Conservation (phyloP, 192 early-diverging fungal species). For the Entomortierella chlamydospora region DNA sequence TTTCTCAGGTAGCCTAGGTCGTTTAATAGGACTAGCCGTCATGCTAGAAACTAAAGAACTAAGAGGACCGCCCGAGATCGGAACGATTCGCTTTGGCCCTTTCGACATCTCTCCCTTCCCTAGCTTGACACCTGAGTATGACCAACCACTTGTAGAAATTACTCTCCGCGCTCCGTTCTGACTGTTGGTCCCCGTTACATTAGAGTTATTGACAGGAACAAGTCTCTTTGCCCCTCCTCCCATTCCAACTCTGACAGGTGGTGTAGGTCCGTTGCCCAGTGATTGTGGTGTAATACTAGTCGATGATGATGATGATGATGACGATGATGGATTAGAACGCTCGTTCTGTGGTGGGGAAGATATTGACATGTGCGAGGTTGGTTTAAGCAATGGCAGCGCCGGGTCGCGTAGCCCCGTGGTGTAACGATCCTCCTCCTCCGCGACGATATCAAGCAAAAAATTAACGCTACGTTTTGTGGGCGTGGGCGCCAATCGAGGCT, state of each 20-base stretch:
- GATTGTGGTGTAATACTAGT: neutral
- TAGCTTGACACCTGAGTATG: neutral
- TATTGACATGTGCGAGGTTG: slow-evolving; percentile 8
- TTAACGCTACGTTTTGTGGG: slow-evolving; percentile 37
- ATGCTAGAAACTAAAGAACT: neutral
- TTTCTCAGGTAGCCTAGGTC: slow-evolving; percentile 5
- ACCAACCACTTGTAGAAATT: neutral
- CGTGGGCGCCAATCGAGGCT: slow-evolving; percentile 13
- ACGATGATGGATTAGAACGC: neutral
- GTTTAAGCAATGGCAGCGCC: slow-evolving; percentile 1
- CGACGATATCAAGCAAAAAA: slow-evolving; percentile 45
- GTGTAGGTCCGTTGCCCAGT: neutral
- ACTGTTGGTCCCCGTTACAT: neutral
- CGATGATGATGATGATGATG: neutral
- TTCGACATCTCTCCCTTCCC: neutral
- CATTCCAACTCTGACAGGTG: slow-evolving; percentile 10
- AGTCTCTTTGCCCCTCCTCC: slow-evolving; percentile 31
- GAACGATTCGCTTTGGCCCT: neutral
- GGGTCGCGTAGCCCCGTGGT: slow-evolving; percentile 26
- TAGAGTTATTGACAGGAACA: slow-evolving; percentile 3
- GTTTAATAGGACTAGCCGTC: slow-evolving; percentile 16
- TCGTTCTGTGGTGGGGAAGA: slow-evolving; percentile 1
- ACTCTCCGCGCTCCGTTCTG: slow-evolving; percentile 16
- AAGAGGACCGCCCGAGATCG: slow-evolving; percentile 1
- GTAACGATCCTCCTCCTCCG: slow-evolving; percentile 35